Conservation (phyloP, 768 basidiomycete species). For the Macrolepiota albuminosa region DNA sequence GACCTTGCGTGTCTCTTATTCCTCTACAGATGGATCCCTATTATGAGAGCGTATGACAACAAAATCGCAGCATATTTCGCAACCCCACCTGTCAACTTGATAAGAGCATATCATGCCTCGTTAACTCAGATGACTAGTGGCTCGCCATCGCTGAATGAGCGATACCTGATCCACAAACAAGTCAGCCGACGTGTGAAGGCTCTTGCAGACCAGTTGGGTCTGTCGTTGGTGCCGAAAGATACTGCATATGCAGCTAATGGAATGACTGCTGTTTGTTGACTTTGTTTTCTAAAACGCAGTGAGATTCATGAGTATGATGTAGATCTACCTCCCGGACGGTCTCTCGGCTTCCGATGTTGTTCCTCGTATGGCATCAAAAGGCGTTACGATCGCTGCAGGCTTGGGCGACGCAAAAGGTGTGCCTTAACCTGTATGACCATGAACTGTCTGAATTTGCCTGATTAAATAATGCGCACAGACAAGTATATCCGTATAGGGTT, state of each 20-base stretch:
- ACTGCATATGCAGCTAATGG: constrained; percentile 69
- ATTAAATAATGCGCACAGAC: constrained; percentile 29
- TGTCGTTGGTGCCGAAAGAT: constrained; percentile 58
- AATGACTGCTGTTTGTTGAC: constrained; percentile 67
- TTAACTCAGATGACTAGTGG: constrained; percentile 59
- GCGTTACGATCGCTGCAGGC: constrained; percentile 77
- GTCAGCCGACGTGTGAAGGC: constrained; percentile 61
- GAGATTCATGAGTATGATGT: background rate
- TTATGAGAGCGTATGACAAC: constrained; percentile 81
- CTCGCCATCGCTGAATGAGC: constrained; percentile 57
- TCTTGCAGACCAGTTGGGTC: constrained; percentile 56
- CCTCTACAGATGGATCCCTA: constrained; percentile 64
- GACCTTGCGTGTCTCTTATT: background rate
- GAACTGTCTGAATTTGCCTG: background rate
- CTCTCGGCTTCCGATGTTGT: constrained; percentile 63
- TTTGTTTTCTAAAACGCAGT: background rate
- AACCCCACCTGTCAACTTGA: constrained; percentile 83
- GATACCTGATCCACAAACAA: constrained; percentile 65
- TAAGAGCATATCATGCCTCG: constrained; percentile 79
- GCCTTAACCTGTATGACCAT: constrained; percentile 6
- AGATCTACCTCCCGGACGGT: constrained; percentile 75
- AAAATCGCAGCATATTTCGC: constrained; percentile 82
- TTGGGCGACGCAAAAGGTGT: constrained; percentile 67
- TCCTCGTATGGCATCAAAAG: constrained; percentile 57
- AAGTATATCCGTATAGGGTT: constrained; percentile 81